Evolutionary conservation across 306 rosid species (phyloP).

Genomic region (Corylus avellana): DNA sequence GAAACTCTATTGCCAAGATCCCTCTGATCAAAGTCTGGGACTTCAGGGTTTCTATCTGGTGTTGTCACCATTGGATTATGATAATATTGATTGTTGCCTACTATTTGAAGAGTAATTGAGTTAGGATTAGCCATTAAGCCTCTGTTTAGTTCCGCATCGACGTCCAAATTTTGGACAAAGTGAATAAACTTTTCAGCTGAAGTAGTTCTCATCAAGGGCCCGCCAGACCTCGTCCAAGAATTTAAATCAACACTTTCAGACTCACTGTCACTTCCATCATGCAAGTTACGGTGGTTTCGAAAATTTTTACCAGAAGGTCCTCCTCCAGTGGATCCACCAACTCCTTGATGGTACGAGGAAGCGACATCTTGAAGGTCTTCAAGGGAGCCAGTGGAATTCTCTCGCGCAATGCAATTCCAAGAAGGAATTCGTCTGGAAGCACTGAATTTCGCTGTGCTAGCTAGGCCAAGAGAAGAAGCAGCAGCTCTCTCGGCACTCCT

Average conservation of each 20-base stretch:
- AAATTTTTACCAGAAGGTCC: slow-evolving; percentile 41
- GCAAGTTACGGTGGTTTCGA: slow-evolving; percentile 44
- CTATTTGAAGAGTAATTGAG: slow-evolving; percentile 34
- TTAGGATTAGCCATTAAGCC: slow-evolving; percentile 42
- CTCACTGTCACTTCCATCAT: slow-evolving; percentile 84
- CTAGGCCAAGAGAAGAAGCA: slow-evolving; percentile 62
- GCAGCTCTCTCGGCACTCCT: slow-evolving; percentile 82
- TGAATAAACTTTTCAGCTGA: slow-evolving; percentile 77
- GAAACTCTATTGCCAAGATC: slow-evolving; percentile 51
- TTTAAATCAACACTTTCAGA: slow-evolving; percentile 58
- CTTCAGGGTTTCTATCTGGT: slow-evolving; percentile 57
- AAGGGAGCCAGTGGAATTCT: slow-evolving; percentile 86
- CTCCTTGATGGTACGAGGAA: slow-evolving; percentile 56
- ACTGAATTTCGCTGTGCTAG: slow-evolving; percentile 55
- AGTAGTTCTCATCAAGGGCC: slow-evolving; percentile 91
- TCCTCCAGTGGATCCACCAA: slow-evolving; percentile 35
- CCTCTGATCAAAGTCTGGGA: slow-evolving; percentile 48
- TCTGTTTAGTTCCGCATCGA: slow-evolving; percentile 57
- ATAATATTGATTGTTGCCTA: slow-evolving; percentile 34
- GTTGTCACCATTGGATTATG: slow-evolving; percentile 53
- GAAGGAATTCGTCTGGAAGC: slow-evolving; percentile 94
- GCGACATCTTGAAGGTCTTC: slow-evolving; percentile 60
- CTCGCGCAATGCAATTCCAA: slow-evolving; percentile 96
- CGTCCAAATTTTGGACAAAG: slow-evolving; percentile 75
- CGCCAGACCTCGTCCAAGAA: slow-evolving; percentile 92